Evolutionary conservation across 805 yeast genomes (phyloP).

Genomic region (Starmera pachycereana): DNA sequence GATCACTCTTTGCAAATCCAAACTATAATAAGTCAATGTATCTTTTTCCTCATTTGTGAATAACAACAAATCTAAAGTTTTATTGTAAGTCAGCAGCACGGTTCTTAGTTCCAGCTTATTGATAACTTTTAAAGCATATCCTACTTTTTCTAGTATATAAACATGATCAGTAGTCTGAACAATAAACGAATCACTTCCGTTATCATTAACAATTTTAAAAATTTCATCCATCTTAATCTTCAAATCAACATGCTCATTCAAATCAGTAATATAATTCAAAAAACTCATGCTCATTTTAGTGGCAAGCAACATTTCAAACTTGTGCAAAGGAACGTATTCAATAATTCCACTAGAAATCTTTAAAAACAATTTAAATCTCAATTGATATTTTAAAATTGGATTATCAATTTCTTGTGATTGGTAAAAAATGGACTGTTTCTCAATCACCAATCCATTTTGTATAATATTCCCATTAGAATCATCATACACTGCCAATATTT

Average conservation of each 20-base stretch:
- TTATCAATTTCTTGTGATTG: constrained; percentile 10
- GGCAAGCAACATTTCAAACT: constrained; percentile 8
- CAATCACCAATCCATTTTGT: constrained; percentile 17
- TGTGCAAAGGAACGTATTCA: constrained; percentile 12
- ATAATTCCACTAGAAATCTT: constrained; percentile 15
- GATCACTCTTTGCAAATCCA: too few relatives aligned
- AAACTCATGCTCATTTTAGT: constrained; percentile 11
- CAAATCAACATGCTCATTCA: constrained; percentile 4
- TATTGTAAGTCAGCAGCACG: too few relatives aligned
- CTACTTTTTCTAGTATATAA: too few relatives aligned
- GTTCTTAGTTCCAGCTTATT: not conserved
- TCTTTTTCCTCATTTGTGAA: too few relatives aligned
- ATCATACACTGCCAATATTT: constrained; percentile 12
- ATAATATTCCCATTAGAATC: constrained; percentile 7
- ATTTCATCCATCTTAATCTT: constrained; percentile 2
- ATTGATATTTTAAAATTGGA: constrained; percentile 13
- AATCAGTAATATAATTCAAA: constrained; percentile 9
- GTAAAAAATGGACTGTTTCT: constrained; percentile 7
- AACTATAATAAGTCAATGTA: not conserved
- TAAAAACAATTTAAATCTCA: constrained; percentile 17
- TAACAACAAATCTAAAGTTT: too few relatives aligned
- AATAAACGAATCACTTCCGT: not conserved
- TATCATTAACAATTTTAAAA: not conserved
- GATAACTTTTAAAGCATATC: too few relatives aligned
- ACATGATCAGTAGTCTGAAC: too few relatives aligned